These are phyloP conservation scores for Tolypocladium cylindrosporum DNA, from an alignment of 2,329 filamentous ascomycete genomes.

Conservation along the genomic window DNA sequence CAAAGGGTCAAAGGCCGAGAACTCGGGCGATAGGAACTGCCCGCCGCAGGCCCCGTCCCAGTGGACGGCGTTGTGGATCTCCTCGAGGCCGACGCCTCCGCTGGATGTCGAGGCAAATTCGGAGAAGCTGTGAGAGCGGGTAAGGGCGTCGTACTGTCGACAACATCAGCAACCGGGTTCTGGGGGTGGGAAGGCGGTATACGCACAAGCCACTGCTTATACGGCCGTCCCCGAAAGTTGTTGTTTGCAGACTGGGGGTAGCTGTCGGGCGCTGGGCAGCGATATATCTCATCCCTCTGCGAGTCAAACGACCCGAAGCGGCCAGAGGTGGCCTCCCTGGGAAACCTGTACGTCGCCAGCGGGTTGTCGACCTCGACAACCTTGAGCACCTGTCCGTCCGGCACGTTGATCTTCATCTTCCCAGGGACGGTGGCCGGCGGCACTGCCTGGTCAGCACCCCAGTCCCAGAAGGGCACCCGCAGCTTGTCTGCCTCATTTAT, in stretches of 20 bases:
- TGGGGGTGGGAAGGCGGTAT: background rate
- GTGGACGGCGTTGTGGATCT: conserved; percentile 32
- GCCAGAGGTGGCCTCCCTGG: conserved; percentile 23
- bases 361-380: conserved; percentile 36
- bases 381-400: conserved; percentile 20
- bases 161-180: background rate
- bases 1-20: conserved; percentile 34
- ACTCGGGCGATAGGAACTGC: conserved; percentile 28
- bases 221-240: conserved; percentile 18
- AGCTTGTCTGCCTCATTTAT: conserved; percentile 33
- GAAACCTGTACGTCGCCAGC: conserved; percentile 40
- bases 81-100: conserved; percentile 30
- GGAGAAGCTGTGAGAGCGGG: conserved; percentile 22
- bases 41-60: conserved; percentile 29
- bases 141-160: conserved; percentile 29
- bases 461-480: conserved; percentile 46
- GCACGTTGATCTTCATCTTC: conserved; percentile 29
- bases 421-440: conserved; percentile 27
- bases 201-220: conserved; percentile 32
- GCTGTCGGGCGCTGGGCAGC: conserved; percentile 25
- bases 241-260: conserved; percentile 30
- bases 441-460: conserved; percentile 32
- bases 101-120: conserved; percentile 24
- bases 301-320: conserved; percentile 24
- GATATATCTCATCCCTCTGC: conserved; percentile 25